Evolutionary conservation across 176 grass and related monocot species (phyloP).

Genomic region (Triticum urartu): DNA sequence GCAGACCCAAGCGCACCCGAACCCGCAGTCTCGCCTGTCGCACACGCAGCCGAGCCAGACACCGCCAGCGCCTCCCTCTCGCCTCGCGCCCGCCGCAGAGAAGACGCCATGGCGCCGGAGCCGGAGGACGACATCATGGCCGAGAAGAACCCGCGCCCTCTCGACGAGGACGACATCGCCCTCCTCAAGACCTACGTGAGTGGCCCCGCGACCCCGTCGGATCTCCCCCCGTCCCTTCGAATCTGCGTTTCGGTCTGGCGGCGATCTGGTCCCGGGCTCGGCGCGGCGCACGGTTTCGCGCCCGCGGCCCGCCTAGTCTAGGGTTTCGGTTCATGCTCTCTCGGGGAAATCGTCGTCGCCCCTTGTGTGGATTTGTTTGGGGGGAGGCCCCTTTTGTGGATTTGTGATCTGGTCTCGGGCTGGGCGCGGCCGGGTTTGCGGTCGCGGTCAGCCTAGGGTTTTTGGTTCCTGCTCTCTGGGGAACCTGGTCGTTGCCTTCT

Average conservation of each 20-base stretch:
- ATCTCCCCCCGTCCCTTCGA: background rate
- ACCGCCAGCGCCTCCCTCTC: background rate
- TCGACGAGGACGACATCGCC: slow-evolving; percentile 90
- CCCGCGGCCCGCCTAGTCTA: background rate
- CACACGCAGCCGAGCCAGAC: background rate
- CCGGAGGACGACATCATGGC: slow-evolving; percentile 69
- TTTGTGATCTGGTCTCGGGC: background rate
- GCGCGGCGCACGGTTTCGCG: background rate
- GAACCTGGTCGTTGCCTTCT: background rate
- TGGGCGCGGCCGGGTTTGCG: background rate
- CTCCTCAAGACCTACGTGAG: slow-evolving; percentile 84
- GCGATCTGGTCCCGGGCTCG: background rate
- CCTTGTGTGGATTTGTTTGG: background rate
- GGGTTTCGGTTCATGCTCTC: slow-evolving; percentile 2
- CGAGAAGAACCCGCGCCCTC: slow-evolving; percentile 70
- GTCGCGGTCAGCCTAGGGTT: background rate
- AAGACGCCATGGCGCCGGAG: slow-evolving; percentile 58
- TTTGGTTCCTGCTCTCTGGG: background rate
- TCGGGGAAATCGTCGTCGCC: too few relatives aligned
- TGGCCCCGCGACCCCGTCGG: background rate
- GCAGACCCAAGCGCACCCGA: background rate
- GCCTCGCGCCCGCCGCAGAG: background rate
- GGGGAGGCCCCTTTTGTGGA: too few relatives aligned
- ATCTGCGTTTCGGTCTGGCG: background rate
- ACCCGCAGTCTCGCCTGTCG: background rate